Conservation (phyloP, 805 yeast species). For the Saccharomycopsis sp. region DNA sequence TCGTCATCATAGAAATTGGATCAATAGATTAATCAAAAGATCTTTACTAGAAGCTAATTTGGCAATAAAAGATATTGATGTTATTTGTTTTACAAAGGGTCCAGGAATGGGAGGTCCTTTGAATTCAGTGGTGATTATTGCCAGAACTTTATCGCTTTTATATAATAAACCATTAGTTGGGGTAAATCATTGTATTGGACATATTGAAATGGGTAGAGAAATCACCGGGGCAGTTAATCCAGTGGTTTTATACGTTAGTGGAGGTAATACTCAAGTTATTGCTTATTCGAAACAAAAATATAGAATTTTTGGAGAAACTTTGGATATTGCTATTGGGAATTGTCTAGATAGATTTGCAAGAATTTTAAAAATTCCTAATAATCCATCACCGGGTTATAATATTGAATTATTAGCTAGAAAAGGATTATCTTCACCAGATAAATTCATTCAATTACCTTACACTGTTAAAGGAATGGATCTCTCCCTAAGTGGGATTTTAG, state of each 20-base stretch:
- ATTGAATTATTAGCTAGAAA: slow-evolving; percentile 87
- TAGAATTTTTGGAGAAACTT: slow-evolving; percentile 97
- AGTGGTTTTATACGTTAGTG: slow-evolving; percentile 92
- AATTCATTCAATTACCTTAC: slow-evolving; percentile 71
- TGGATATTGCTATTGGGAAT: slow-evolving; percentile 96
- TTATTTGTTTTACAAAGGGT: slow-evolving; percentile 92
- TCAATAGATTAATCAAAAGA: slow-evolving; percentile 57
- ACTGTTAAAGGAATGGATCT: slow-evolving; percentile 98
- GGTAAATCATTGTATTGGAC: slow-evolving; percentile 96
- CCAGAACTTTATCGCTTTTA: slow-evolving; percentile 70
- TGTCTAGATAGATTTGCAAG: slow-evolving; percentile 95
- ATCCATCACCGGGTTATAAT: slow-evolving; percentile 96
- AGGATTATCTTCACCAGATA: slow-evolving; percentile 31
- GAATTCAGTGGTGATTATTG: slow-evolving; percentile 86
- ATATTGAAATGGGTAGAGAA: slow-evolving; percentile 98
- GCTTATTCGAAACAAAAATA: slow-evolving; percentile 92
- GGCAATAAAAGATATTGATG: slow-evolving; percentile 44
- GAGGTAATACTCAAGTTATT: slow-evolving; percentile 97
- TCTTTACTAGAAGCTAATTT: slow-evolving; percentile 58
- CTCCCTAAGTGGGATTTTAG: slow-evolving; percentile 92
- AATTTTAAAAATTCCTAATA: slow-evolving; percentile 76
- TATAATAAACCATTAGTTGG: slow-evolving; percentile 86
- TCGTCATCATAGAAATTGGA: slow-evolving; percentile 93
- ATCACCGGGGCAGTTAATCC: slow-evolving; percentile 98
- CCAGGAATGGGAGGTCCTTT: slow-evolving; percentile 99